Evolutionary conservation across 441 rosid genomes (phyloP).

Genomic region (Omphalea diandra): DNA sequence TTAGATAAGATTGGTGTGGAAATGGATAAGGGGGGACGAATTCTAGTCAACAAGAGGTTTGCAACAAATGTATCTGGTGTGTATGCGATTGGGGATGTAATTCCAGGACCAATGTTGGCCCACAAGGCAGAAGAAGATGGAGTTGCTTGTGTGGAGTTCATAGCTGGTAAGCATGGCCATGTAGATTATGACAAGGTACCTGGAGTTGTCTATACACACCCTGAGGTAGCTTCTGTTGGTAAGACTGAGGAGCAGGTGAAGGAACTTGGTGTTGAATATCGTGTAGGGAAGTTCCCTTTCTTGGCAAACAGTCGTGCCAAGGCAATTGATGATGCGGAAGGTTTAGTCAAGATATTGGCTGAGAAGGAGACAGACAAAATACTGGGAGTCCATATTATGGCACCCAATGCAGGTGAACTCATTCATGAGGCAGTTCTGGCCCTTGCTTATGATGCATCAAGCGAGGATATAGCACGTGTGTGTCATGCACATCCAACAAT

Average conservation of each 20-base stretch:
- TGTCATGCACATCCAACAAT: conserved; percentile 99
- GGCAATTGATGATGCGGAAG: conserved; percentile 94
- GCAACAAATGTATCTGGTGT: conserved; percentile 80
- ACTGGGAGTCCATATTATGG: conserved; percentile 93
- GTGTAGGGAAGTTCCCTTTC: conserved; percentile 97
- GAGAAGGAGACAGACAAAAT: conserved; percentile 95
- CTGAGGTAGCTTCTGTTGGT: conserved; percentile 97
- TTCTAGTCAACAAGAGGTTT: conserved; percentile 77
- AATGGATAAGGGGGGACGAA: conserved; percentile 80
- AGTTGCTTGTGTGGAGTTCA: conserved; percentile 90
- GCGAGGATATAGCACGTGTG: conserved; percentile 95
- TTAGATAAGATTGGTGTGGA: conserved; percentile 93
- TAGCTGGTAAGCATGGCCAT: conserved; percentile 97
- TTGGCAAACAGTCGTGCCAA: conserved; percentile 97
- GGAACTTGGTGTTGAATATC: conserved; percentile 65
- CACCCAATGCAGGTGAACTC: conserved; percentile 95
- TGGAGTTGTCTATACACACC: conserved; percentile 95
- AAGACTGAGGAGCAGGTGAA: conserved; percentile 98
- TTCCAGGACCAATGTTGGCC: conserved; percentile 98
- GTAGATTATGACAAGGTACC: conserved; percentile 98
- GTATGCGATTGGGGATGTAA: conserved; percentile 91
- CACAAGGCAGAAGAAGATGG: conserved; percentile 99
- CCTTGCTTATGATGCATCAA: conserved; percentile 76
- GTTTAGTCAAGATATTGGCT: conserved; percentile 85
- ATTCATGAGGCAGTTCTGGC: conserved; percentile 96